Base-by-base conservation (phyloP, 768 basidiomycete species). In the Rhizopogon roseolus region DNA sequence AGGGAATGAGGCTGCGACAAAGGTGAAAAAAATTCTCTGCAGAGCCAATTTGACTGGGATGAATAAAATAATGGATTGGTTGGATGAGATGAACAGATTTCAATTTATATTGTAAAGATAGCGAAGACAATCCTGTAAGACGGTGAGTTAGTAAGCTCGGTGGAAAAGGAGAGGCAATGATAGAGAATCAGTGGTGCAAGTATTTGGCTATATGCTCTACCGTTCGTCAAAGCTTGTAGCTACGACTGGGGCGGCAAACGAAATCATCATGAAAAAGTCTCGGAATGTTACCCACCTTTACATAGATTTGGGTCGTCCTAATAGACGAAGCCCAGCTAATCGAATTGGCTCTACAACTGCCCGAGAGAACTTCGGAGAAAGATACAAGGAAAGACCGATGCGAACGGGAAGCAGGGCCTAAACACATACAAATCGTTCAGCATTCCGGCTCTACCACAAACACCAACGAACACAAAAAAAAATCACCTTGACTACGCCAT, bases 171-270 rank as follows among this genome's bases (percentile, higher is more conserved):
- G 17, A 48, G 5, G 5, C 2, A 41, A 50, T 41, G 7, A 56
- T 53, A 61, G 22, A 22, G 52, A 59, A 60, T 85, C 84, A 86
- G 84, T 73, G 70, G 70, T 84, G 81, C 82, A 81, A 79, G 66
- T 66, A 64, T 81, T 85, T 85, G 82, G 82, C 81, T 82, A 28
- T 25, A 72, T 83, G 83, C 83, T 79, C 73, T 73, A 73, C 82
- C 81, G 62, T 66, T 86, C 84, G 77, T 85, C 84, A 85, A 71
- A 50, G 81, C 76, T 60, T 27, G 51, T 57, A 66, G 77, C 80
- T 85, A 84, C 73, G 84, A 84, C 84, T 85, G 84, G 84, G 84
- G 84, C 84, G 83, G 82, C 84, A 84, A 77, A 66, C 66, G 79
- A 78, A 78, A 73, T 82, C 84, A 83, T 85, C 84, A 76, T 43